Base-by-base conservation (phyloP, 495 filamentous ascomycete species). In the Penicillium bialowiezense region DNA sequence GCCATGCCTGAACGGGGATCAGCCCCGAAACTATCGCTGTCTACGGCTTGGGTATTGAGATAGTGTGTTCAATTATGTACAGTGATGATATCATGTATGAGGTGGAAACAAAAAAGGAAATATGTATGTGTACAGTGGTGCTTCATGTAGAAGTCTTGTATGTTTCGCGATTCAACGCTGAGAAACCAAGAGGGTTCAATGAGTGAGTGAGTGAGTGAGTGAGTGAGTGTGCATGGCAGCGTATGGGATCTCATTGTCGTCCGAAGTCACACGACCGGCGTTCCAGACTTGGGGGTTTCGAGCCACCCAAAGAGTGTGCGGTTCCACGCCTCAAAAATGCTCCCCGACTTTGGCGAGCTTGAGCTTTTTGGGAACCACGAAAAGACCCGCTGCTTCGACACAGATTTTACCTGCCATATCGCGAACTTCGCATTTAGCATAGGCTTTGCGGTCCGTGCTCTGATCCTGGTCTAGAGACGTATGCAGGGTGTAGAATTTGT, bases 401-500 rank as follows among this genome's bases (percentile, higher is more conserved):
- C 70, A 78, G 14, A 82, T 45, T 17, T 60, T 63, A 5, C 82
- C 84, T n/a, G 73, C 59, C 14, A 73, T 46, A 41, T 74, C 74
- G 45, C 78, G 78, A 20, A 88, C 57, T 34, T 71, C 70, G 9
- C 74, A 84, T 23, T 60, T 72, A 18, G 82, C 83, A 68, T 73
- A 88, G 29, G 76, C 71, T 69, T 87, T 86, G 33, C 80, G 80
- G 50, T 85, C 79, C 14, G 75, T 73, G 68, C 77, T 83, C 41
- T 65, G 59, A 46, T 71, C 59, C 41, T 61, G 60, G 51, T 76
- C 71, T 20, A 75, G 45, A 3, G 65, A 66, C 13, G 80, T 71
- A 39, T 83, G 73, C 18, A 90, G 62, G 36, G 87, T 69, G 58
- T 89, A 90, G 55, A 85, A 89, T 14, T 73, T 62, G 31, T 77